Conservation (phyloP, 345 rosid genomes). For the Boechera divaricarpa region DNA sequence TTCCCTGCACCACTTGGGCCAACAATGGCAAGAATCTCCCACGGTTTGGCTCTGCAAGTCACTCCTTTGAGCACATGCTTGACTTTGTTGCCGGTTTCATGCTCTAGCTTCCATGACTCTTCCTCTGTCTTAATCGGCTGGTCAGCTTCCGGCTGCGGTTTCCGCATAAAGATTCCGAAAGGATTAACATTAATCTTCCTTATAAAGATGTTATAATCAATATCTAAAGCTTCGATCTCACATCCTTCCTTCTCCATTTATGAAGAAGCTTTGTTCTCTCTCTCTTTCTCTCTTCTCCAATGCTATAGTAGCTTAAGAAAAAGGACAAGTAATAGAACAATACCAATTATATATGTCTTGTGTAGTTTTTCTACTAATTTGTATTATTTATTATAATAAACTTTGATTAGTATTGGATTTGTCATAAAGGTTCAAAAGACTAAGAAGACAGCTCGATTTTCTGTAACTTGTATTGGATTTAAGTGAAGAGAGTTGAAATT, state of each 20-base stretch:
- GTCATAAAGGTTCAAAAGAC: conserved; percentile 20
- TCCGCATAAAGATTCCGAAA: conserved; percentile 42
- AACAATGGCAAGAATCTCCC: conserved; percentile 92
- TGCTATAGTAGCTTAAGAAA: conserved; percentile 13
- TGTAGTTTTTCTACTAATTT: conserved; percentile 16
- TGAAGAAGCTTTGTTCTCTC: conserved; percentile 42
- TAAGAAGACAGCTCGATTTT: conserved; percentile 35
- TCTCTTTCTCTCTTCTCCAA: conserved; percentile 4
- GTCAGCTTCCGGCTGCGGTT: conserved; percentile 33
- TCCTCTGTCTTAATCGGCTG: conserved; percentile 37
- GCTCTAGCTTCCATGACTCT: conserved; percentile 25
- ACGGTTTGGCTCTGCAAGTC: conserved; percentile 82
- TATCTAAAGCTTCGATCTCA: conserved; percentile 78
- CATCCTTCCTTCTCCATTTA: conserved; percentile 87
- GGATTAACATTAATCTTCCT: conserved; percentile 41
- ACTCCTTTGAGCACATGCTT: conserved; percentile 72
- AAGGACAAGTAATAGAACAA: conserved; percentile 33
- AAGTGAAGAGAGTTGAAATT: conserved; percentile 32
- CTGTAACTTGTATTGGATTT: conserved; percentile 48
- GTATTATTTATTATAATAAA: conserved; percentile 18
- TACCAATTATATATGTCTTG: conserved; percentile 23
- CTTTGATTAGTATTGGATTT: conserved; percentile 22
- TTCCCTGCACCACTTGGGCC: conserved; percentile 99
- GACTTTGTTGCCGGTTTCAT: conserved; percentile 42
- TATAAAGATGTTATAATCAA: conserved; percentile 62